Evolutionary conservation across 1,139 yeast species (phyloP).

Genomic region (Nakaseomyces glabratus): DNA sequence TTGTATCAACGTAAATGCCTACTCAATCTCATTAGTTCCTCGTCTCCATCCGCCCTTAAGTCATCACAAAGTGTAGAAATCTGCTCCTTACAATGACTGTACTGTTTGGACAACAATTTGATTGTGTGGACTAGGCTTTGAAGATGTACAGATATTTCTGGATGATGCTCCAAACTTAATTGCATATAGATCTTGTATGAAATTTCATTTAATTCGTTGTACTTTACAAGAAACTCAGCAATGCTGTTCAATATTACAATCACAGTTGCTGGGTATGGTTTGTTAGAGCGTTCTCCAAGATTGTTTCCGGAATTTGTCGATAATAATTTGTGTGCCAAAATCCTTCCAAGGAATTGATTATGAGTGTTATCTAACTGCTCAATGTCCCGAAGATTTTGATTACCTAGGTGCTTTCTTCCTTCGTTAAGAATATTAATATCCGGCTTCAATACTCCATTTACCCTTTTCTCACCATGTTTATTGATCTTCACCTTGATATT

Average conservation of each 20-base stretch:
- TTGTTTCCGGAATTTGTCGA: conserved; percentile 15
- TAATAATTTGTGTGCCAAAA: conserved; percentile 23
- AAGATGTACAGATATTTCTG: conserved; percentile 15
- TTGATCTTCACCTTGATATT: not conserved
- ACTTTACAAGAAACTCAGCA: conserved; percentile 19
- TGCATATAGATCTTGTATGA: conserved; percentile 25
- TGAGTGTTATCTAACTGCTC: conserved; percentile 25
- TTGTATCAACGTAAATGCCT: conserved; percentile 22
- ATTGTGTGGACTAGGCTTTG: conserved; percentile 18
- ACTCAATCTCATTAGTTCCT: conserved; percentile 21
- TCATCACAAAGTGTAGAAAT: conserved; percentile 21
- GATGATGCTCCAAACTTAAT: conserved; percentile 19
- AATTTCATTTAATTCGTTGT: conserved; percentile 21
- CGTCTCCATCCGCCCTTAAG: conserved; percentile 24
- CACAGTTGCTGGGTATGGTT: conserved; percentile 25
- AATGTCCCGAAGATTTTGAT: conserved; percentile 14
- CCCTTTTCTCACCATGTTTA: not conserved
- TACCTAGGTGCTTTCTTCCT: too few relatives aligned
- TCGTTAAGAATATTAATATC: conserved; percentile 6
- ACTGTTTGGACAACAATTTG: conserved; percentile 15
- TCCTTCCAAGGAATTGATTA: conserved; percentile 17
- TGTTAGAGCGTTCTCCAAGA: conserved; percentile 21
- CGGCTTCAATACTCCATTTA: conserved; percentile 20
- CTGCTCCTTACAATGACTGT: conserved; percentile 17
- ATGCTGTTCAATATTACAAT: conserved; percentile 19